These are phyloP conservation scores for Mycosarcoma maydis DNA, from an alignment of 1,284 basidiomycete species.

Conservation along the genomic window DNA sequence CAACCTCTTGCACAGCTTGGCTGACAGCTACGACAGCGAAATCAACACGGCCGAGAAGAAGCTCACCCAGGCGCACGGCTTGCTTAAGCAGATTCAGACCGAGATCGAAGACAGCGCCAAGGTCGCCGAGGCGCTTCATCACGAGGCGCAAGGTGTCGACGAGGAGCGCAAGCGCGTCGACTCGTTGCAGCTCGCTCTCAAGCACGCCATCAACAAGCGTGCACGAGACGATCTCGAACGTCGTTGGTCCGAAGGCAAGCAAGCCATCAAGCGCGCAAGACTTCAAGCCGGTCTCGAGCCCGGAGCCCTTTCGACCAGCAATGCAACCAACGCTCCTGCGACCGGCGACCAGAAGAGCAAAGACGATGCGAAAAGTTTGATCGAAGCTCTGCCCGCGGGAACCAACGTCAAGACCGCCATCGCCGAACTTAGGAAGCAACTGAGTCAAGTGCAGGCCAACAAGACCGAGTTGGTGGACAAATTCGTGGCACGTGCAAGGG, in stretches of 20 bases:
- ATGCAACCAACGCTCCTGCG: conserved; percentile 13
- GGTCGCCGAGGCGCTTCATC: conserved; percentile 74
- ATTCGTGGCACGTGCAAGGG: conserved; percentile 47
- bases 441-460: conserved; percentile 40
- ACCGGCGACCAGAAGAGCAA: too few species aligned
- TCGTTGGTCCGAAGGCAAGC: conserved; percentile 54
- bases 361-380: conserved; percentile 14
- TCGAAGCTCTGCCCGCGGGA: conserved; percentile 25
- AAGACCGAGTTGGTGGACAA: conserved; percentile 37
- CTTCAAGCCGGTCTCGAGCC: conserved; percentile 39
- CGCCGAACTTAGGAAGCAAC: conserved; percentile 41
- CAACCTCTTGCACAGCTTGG: conserved; percentile 85
- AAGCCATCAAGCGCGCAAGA: conserved; percentile 46
- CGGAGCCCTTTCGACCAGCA: conserved; percentile 28
- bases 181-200: conserved; percentile 76
- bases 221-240: conserved; percentile 70
- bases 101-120: conserved; percentile 90
- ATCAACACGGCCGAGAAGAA: conserved; percentile 90
- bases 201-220: conserved; percentile 79
- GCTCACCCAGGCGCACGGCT: conserved; percentile 85
- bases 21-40: conserved; percentile 92
- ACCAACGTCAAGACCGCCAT: conserved; percentile 37
- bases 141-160: conserved; percentile 76
- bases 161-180: conserved; percentile 74
- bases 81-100: conserved; percentile 86